Base-by-base conservation (phyloP, 2,329 filamentous ascomycete species). In the Ophiostoma australiae region DNA sequence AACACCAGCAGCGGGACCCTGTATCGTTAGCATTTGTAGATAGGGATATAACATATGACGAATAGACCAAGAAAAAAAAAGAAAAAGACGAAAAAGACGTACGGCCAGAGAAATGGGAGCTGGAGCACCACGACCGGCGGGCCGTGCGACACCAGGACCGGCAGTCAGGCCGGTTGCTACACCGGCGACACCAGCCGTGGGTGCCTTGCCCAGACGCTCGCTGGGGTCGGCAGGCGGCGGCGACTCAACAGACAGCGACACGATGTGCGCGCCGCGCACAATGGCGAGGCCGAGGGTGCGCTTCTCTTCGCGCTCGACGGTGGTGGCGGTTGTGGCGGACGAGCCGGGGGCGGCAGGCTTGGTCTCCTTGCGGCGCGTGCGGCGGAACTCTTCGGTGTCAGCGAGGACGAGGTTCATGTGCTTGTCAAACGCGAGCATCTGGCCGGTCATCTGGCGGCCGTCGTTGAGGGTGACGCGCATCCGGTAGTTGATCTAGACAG, bases 371-470 rank as follows among this genome's bases (percentile, higher is more conserved):
- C 91, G 88, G 84, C 95, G 96, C 74, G 94, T 90, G 79, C 91
- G 91, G 80, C 94, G 91, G 82, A 97, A 97, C 81, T 98, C 94
- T 87, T 99, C 95, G 76, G 95, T 98, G 79, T 99, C 95, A 82
- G 94, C 95, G 74, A 99, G 91, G 73, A 99, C 95, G 75, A 99
- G 88, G 81, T 99, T 99, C 95, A 99, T 99, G 82, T 99, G 95
- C 93, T 98, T 98, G 82, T 99, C 95, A 78, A 98, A 99, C 70
- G 95, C 95, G 76, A 99, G 88, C 92, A 99, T 97, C 81, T 98
- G 93, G 73, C 94, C 95, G 58, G 93, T 94, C 90, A 99, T 96
- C 81, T 97, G 93, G 78, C 95, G 90, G 75, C 93, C 93, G 83
- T 99, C 95, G 79, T 92, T 93, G 80, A 99, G 87, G 71, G 94